Evolutionary conservation across 805 yeast species (phyloP).

Genomic region (Pichia gijzeniarum): DNA sequence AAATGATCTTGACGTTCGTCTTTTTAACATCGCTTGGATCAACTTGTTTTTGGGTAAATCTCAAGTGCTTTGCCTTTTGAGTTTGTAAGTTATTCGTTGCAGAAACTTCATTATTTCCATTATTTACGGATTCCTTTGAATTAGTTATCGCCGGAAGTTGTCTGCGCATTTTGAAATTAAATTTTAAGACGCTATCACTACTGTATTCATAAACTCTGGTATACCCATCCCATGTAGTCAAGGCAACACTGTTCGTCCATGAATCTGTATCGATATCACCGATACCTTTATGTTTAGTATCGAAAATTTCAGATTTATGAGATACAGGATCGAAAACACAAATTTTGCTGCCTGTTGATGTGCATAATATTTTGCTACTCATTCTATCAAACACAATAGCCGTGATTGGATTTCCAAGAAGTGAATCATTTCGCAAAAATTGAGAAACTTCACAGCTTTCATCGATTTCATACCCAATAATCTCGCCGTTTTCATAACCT

Average conservation of each 20-base stretch:
- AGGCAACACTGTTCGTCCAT: constrained; percentile 26
- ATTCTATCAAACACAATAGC: constrained; percentile 32
- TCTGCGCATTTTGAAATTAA: constrained; percentile 23
- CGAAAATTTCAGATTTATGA: constrained; percentile 7
- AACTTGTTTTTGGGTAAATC: constrained; percentile 21
- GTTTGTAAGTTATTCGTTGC: constrained; percentile 10
- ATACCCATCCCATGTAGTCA: constrained; percentile 49
- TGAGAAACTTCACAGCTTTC: constrained; percentile 7
- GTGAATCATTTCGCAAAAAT: constrained; percentile 24
- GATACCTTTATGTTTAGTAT: constrained; percentile 35
- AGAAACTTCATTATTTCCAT: constrained; percentile 10
- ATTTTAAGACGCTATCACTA: constrained; percentile 14
- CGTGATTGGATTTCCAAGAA: constrained; percentile 51
- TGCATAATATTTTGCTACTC: constrained; percentile 30
- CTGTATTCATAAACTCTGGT: constrained; percentile 30
- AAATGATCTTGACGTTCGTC: constrained; percentile 5
- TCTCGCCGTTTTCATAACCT: constrained; percentile 69
- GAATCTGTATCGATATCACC: constrained; percentile 21
- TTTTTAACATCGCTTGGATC: constrained; percentile 7
- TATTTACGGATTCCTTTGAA: constrained; percentile 6
- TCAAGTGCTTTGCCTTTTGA: constrained; percentile 19
- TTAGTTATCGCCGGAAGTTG: constrained; percentile 22
- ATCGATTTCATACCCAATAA: constrained; percentile 15
- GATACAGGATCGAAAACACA: background rate
- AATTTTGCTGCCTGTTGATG: constrained; percentile 42